A percentile compares a stretch with the other conserved stretches of the same genome.
Conservation (phyloP, 1,284 basidiomycete genomes). For the Caloboletus inedulis region DNA sequence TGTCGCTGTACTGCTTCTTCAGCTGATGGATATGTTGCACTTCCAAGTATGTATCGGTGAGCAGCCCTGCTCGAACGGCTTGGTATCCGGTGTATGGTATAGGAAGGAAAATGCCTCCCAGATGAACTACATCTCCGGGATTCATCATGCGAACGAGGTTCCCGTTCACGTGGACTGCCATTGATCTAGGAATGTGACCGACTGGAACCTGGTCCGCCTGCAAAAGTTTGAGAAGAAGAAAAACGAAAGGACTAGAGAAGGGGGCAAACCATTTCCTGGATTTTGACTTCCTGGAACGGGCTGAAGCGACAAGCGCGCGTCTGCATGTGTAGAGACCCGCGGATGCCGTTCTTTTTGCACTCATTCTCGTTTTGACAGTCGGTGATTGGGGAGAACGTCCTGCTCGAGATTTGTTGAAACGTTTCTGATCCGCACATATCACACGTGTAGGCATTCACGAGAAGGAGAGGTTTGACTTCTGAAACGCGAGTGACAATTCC, state of each 20-base stretch:
- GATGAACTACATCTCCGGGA: constrained; percentile 93
- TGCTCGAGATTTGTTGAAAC: constrained; percentile 96
- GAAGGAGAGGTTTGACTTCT: constrained; percentile 96
- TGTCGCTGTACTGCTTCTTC: constrained; percentile 96
- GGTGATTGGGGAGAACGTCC: constrained; percentile 85
- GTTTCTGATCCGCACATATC: constrained; percentile 98
- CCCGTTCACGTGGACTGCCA: constrained; percentile 94
- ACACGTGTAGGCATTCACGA: constrained; percentile 98
- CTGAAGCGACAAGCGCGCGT: constrained; percentile 96
- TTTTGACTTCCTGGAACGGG: constrained; percentile 98
- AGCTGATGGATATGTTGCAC: constrained; percentile 89
- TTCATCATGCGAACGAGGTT: constrained; percentile 88
- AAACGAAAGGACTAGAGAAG: neutral
- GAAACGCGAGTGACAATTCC: constrained; percentile 98
- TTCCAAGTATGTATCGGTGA: constrained; percentile 98
- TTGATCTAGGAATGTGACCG: constrained; percentile 97
- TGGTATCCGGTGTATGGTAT: constrained; percentile 88
- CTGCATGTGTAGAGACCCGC: constrained; percentile 95
- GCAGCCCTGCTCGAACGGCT: constrained; percentile 87
- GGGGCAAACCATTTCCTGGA: constrained; percentile 90
- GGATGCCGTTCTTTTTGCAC: constrained; percentile 86
- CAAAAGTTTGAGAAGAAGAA: constrained; percentile 13
- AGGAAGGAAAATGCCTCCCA: constrained; percentile 89
- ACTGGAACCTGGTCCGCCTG: constrained; percentile 99
- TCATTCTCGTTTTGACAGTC: constrained; percentile 83